Evolutionary conservation across 2,329 filamentous ascomycete species (phyloP), one percentile per base, ranked within the genome.

Genomic region (Ceratocystis cubensis): DNA sequence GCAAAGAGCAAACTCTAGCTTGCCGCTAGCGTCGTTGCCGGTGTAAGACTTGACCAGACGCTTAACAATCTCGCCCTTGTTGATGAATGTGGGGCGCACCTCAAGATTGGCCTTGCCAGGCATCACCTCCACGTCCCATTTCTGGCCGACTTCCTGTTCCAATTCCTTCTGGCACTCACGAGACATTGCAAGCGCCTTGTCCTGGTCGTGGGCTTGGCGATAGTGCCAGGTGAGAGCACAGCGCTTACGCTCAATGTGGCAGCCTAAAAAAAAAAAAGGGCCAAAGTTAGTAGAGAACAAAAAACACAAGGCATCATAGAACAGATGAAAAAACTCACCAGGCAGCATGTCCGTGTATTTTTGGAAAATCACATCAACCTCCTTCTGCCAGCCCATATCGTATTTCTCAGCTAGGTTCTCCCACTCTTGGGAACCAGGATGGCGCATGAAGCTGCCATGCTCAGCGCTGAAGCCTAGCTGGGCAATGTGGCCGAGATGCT

Each of bases 181-280:
- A 4, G 92, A 86, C 78, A 93, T 88, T 76, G 89, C 88, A 0
- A 84, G 77, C 20, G 91, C 93, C 69, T 89, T 89, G 71, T 95
- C 89, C 0, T 90, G 91, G 72, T 96, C 91, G 1, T 91, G 91
- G 6, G 67, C 67, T 33, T 90, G 85, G 50, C 94, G 89, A 76
- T 97, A 99, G 74, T 99, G 94, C 94, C 94, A 97, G 2, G 94
- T 97, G 62, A 97, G 78, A 3, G 94, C 92, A 70, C 95, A 94
- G 70, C 91, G 88, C 77, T 99, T 99, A 68, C 88, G 85, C 76
- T 99, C 94, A 69, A 96, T 91, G 74, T 95, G 96, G 0, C 91
- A 93, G 5, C 91, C 88, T 89, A 59, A 13, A 1, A 5, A 3
- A 28, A 8, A 13, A 28, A 8, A 13, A 41, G 4, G 13, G 13